Base-by-base conservation (phyloP, 225 moss, liverwort and hornwort species). In the Asterella californica region DNA sequence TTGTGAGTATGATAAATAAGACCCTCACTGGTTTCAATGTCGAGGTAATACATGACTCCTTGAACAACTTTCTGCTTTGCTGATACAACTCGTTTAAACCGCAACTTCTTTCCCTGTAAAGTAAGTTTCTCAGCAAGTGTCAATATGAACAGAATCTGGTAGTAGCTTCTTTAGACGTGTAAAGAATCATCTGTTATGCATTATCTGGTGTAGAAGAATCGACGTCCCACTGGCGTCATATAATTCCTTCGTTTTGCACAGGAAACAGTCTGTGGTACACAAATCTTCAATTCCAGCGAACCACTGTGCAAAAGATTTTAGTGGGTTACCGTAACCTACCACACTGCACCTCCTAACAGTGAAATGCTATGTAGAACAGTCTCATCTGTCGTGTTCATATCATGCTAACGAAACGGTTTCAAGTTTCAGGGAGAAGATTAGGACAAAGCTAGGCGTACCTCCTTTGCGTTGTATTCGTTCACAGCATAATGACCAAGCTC, bases 41-140 rank as follows among this genome's bases (percentile, higher is more conserved):
- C 92, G 6, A 95, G 78, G 59, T 91, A 92, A 64, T 92, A 95
- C 92, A 91, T 81, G 12, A 86, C 90, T 57, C 95, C 95, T 65
- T 89, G 83, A 63, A 95, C 91, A 62, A 95, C 92, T 83, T 95
- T 91, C 82, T 84, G 85, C 87, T 89, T 86, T 33, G 89, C 95
- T 19, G 86, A 48, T 78, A 92, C 81, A 11, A 95, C 89, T 75
- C 84, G 93, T 78, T 92, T 91, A 78, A 93, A 95, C 18, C 83
- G 82, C 38, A 95, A 88, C 4, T 86, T 85, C 33, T 86, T 80
- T 30, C 84, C 84, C 84, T 87, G 84, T 4, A 29, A 21, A 1
- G 18, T 4, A 50, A 19, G 47, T 71, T 71, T 15, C 9, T 27
- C 74, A 54, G 14, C 52, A 32, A 15, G 17, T 52, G 0, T 67